Evolutionary conservation across 2,329 filamentous ascomycete species (phyloP), one percentile per base, ranked within the genome.

Genomic region (Basipetospora chlamydospora): DNA sequence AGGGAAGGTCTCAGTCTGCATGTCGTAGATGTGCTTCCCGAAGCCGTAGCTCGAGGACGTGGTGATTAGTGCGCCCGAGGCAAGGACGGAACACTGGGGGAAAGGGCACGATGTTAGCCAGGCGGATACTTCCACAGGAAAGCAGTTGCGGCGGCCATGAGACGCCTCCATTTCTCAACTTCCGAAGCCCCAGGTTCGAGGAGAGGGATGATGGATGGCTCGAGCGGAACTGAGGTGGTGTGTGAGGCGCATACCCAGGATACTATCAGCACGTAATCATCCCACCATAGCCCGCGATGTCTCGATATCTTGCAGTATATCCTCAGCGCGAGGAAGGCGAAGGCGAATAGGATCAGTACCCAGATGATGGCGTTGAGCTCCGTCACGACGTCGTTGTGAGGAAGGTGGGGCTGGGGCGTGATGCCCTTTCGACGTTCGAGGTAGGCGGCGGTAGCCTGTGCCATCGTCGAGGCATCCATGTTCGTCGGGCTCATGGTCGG

Each of bases 241-340:
- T 12, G 6, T 21, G 20, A 31, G 6, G 10, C 16, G 53, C 53
- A 35, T 42, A 51, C 49, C 43, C 44, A 51, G 11, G 49, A 39
- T 20, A 43, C 35, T 18, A 50, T 37, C 15, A 51, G 37, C 3
- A 50, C 35, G 10, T 46, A 46, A 32, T 51, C 49, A 26, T 51
- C 49, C 48, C 48, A 51, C 49, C 49, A 51, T 9, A 51, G 38
- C 2, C 47, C 43, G 2, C 45, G 41, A 5, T 42, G 43, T 23
- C 44, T 45, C 17, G 39, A 35, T 12, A 41, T 42, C 38, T 49
- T 49, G 43, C 47, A 49, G 16, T 48, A 49, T 8, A 48, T 16
- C 6, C 47, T 41, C n/a, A 49, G 32, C 12, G 30, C 32, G 6
- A 49, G 38, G 36, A 49, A 49, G 15, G 45, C 26, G 1, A 34